These are phyloP conservation scores for Aspergillus pseudotamarii DNA, from an alignment of 2,329 filamentous ascomycete genomes.

Conservation along the genomic window DNA sequence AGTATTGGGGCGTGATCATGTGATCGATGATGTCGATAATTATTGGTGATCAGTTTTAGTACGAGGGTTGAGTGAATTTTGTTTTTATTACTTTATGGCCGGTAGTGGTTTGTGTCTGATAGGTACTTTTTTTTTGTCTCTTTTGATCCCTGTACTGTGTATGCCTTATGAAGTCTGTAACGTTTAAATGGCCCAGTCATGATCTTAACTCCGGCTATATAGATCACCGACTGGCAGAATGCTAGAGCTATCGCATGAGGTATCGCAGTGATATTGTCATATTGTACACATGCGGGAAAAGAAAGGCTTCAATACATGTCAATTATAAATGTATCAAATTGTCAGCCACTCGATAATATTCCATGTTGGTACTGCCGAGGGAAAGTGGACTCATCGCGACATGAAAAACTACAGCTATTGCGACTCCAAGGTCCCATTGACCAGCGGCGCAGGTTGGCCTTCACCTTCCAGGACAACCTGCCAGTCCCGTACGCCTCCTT, in stretches of 20 bases:
- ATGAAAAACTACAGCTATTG: background rate
- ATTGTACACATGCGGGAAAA: background rate
- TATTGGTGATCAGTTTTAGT: background rate
- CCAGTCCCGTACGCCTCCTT: slow-evolving; percentile 89
- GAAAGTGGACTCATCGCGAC: background rate
- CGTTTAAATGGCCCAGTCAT: background rate
- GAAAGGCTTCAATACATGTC: slow-evolving; percentile 1
- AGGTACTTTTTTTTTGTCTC: background rate
- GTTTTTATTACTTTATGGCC: background rate
- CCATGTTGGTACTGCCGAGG: background rate
- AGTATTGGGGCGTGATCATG: slow-evolving; percentile 5
- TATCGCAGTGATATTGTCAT: background rate
- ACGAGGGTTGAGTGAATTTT: background rate
- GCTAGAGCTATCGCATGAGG: background rate
- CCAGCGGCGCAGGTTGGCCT: slow-evolving; percentile 23
- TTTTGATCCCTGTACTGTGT: background rate
- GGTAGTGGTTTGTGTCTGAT: background rate
- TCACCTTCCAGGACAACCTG: slow-evolving; percentile 40
- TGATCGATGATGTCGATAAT: background rate
- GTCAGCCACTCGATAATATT: background rate
- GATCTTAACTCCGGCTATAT: background rate
- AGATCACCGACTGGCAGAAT: background rate
- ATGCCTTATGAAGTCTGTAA: background rate
- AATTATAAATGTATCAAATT: background rate
- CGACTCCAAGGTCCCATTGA: slow-evolving; percentile 31